Evolutionary conservation across 495 filamentous ascomycete genomes (phyloP), one percentile per base, ranked within the genome.

Genomic region (Penicillium malachiteum): DNA sequence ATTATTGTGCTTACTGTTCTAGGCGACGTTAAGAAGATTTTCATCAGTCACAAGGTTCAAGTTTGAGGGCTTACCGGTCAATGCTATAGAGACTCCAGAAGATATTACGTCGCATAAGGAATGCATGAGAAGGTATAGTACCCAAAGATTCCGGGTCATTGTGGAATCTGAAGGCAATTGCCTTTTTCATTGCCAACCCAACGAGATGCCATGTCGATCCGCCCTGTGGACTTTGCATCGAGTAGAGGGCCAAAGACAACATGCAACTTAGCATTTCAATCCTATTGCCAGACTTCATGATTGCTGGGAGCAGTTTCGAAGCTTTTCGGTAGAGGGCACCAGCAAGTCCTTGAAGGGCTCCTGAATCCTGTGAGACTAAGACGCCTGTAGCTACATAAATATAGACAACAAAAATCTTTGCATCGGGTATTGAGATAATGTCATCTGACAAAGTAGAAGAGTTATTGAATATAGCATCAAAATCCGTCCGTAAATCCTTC

Each of bases 121-220:
- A n/a, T 6, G 43, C 37, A 10, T 49, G 39, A 0, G 33, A 11
- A 10, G 55, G 38, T 2, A 60, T 47, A 16, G 40, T 16, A 10
- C 35, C 21, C 8, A 37, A 39, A 37, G 48, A 10, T 31, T 59
- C 38, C 0, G 56, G 49, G 8, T 66, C 66, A 35, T 59, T 58
- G 32, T 69, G 64, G 18, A 69, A 59, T 33, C 60, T 31, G 37
- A 59, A 61, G 1, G 61, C 51, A 43, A 69, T 62, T 35, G 58
- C 59, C 38, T 63, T 69, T 31, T 62, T 58, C 64, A 69, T 63
- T 5, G 66, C 66, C 9, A 66, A 48, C 9, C 66, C 66, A 18
- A 69, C 34, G 18, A 67, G 46, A 47, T 69, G 66, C 66, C 66
- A 69, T 0, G 60, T 55, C 3, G 66, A 69, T 0, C 66, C 66